A percentile compares a stretch with the other conserved stretches of the same genome.
phyloP scores from a whole-genome alignment of 208 protist species.

The Naegleria lovaniensis region DNA sequence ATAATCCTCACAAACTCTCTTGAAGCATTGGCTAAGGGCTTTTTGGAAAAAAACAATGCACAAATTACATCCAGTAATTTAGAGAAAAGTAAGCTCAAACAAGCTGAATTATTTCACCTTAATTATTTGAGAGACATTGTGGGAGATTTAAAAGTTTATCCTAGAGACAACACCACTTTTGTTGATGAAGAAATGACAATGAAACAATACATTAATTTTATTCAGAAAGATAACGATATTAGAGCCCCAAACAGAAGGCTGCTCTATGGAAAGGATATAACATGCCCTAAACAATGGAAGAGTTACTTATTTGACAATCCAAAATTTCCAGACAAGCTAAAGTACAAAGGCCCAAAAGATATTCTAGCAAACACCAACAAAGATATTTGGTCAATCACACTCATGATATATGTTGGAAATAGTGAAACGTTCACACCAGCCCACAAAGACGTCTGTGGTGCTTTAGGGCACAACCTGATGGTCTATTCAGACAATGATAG shows the following conservation, averaged over 20 bases:
- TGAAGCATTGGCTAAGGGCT: neutral
- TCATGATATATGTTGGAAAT: constrained; percentile 22
- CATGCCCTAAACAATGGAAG: neutral
- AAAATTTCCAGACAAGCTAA: neutral
- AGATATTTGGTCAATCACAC: neutral
- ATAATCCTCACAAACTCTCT: neutral
- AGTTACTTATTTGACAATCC: neutral
- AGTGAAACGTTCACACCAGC: neutral
- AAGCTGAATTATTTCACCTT: neutral
- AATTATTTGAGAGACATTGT: neutral
- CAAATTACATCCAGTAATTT: neutral
- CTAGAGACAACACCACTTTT: constrained; percentile 10
- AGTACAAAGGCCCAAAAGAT: neutral
- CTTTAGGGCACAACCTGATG: constrained; percentile 7
- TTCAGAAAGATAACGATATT: neutral
- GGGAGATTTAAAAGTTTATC: neutral
- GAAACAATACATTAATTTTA: neutral
- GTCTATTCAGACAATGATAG: neutral
- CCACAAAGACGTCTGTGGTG: neutral
- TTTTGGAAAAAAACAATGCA: neutral
- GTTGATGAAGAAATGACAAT: neutral
- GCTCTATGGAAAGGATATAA: constrained; percentile 20
- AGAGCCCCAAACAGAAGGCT: neutral
- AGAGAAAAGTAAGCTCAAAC: neutral
- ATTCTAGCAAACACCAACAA: neutral